A percentile compares a stretch with the other conserved stretches of the same genome.
phyloP scores from a whole-genome alignment of 1,139 yeast species.

The Diutina pseudorugosa region DNA sequence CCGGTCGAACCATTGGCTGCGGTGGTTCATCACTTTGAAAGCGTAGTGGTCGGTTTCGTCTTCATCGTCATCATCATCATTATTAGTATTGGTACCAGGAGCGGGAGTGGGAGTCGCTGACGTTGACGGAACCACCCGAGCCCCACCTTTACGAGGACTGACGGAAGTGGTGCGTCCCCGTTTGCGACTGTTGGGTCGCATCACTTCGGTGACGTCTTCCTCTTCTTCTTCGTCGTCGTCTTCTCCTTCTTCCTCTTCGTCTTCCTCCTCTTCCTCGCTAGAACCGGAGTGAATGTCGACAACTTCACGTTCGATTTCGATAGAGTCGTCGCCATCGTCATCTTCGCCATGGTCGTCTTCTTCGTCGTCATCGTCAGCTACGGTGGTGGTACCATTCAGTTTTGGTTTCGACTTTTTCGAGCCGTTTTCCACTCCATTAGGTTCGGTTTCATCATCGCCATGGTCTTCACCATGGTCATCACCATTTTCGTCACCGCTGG shows the following conservation, averaged over 20 bases:
- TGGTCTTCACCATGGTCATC: not conserved
- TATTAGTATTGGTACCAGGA: slow-evolving; percentile 3
- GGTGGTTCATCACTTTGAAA: slow-evolving; percentile 44
- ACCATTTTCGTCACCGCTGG: not conserved
- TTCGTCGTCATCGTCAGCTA: slow-evolving; percentile 14
- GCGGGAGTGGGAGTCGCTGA: not conserved
- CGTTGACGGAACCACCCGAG: not conserved
- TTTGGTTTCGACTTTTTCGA: not conserved
- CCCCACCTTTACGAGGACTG: not conserved
- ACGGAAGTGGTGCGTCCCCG: not conserved
- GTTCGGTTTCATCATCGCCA: not conserved
- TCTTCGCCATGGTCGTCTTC: slow-evolving; percentile 16
- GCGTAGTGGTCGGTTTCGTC: slow-evolving; percentile 28
- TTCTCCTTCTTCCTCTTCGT: slow-evolving; percentile 7
- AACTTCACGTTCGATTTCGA: slow-evolving; percentile 6
- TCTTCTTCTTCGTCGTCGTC: slow-evolving; percentile 8
- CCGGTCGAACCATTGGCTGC: slow-evolving; percentile 71
- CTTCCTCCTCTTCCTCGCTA: slow-evolving; percentile 7
- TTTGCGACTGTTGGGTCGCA: not conserved
- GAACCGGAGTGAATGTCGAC: not conserved
- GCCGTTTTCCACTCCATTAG: not conserved
- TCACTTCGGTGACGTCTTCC: slow-evolving; percentile 8
- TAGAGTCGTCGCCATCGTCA: slow-evolving; percentile 11
- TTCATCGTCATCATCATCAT: slow-evolving; percentile 7
- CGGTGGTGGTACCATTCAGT: not conserved